A percentile compares a stretch with the other conserved stretches of the same genome.
phyloP scores from a whole-genome alignment of 2,329 filamentous ascomycete genomes.

The Arachnopeziza araneosa region DNA sequence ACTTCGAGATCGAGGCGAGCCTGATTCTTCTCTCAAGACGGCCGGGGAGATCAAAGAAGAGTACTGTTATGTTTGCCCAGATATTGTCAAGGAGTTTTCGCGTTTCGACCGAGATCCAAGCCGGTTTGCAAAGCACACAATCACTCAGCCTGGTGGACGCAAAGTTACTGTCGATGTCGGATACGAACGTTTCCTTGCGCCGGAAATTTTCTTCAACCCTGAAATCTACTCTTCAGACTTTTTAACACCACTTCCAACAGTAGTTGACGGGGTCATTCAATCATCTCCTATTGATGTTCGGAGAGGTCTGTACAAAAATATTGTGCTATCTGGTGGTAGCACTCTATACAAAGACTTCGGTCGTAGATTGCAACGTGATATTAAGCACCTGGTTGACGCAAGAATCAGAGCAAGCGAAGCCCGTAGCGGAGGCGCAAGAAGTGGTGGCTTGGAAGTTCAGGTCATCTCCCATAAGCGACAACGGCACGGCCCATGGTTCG shows the following conservation, averaged over 20 bases:
- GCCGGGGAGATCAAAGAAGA: constrained; percentile 98
- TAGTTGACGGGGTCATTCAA: constrained; percentile 96
- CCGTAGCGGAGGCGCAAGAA: constrained; percentile 80
- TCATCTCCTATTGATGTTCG: constrained; percentile 96
- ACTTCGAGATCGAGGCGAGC: constrained; percentile 90
- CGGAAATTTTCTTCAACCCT: constrained; percentile 99
- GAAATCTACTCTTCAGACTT: constrained; percentile 99
- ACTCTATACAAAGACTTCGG: constrained; percentile 99
- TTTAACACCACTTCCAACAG: constrained; percentile 85
- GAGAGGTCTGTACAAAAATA: constrained; percentile 98
- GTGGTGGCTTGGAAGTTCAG: constrained; percentile 90
- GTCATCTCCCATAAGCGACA: constrained; percentile 98
- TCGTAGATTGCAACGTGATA: constrained; percentile 90
- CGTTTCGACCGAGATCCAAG: constrained; percentile 91
- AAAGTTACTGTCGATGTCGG: constrained; percentile 86
- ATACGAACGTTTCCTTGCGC: constrained; percentile 95
- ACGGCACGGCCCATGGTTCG: constrained; percentile 97
- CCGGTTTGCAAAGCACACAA: constrained; percentile 84
- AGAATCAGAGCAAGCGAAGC: constrained; percentile 89
- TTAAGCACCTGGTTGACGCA: constrained; percentile 90
- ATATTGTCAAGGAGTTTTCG: constrained; percentile 97
- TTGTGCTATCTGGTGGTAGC: constrained; percentile 93
- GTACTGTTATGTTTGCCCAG: constrained; percentile 96
- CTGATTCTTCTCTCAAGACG: constrained; percentile 94
- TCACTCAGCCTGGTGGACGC: constrained; percentile 79